Evolutionary conservation across 2,329 filamentous ascomycete species (phyloP).

Genomic region (Aspergillus udagawae): DNA sequence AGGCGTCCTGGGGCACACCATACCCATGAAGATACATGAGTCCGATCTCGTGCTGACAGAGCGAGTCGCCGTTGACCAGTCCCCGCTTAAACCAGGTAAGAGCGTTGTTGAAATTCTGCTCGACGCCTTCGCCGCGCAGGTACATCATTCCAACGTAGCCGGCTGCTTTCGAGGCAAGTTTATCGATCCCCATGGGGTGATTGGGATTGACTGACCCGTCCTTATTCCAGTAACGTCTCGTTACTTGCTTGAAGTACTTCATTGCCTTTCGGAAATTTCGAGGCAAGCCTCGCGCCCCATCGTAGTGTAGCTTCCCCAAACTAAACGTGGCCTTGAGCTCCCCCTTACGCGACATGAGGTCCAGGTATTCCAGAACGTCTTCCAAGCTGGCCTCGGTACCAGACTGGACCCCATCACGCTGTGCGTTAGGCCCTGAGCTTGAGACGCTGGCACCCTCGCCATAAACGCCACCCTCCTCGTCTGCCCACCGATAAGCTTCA

Average conservation of each 20-base stretch:
- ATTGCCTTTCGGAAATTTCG: slow-evolving; percentile 70
- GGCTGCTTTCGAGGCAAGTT: slow-evolving; percentile 75
- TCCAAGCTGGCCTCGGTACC: slow-evolving; percentile 83
- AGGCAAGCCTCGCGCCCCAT: slow-evolving; percentile 72
- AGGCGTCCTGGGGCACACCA: slow-evolving; percentile 65
- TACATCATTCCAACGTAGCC: slow-evolving; percentile 88
- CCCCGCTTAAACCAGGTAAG: slow-evolving; percentile 81
- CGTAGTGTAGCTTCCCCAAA: slow-evolving; percentile 81
- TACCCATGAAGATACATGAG: slow-evolving; percentile 79
- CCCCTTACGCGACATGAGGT: slow-evolving; percentile 84
- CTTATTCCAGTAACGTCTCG: slow-evolving; percentile 75
- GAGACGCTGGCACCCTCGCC: slow-evolving; percentile 90
- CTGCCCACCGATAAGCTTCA: slow-evolving; percentile 80
- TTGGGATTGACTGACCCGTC: slow-evolving; percentile 72
- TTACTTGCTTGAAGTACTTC: slow-evolving; percentile 75
- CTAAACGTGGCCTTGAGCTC: slow-evolving; percentile 84
- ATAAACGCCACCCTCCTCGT: slow-evolving; percentile 88
- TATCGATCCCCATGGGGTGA: slow-evolving; percentile 67
- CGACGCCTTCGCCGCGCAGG: slow-evolving; percentile 77
- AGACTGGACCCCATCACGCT: slow-evolving; percentile 67
- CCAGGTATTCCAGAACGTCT: slow-evolving; percentile 90
- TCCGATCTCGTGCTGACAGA: slow-evolving; percentile 80
- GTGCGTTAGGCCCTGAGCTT: slow-evolving; percentile 79
- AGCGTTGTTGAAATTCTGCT: slow-evolving; percentile 73
- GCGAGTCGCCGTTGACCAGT: slow-evolving; percentile 67